Conservation (phyloP, 148 eudicot genomes). For the Amaranthus hypochondriacus region DNA sequence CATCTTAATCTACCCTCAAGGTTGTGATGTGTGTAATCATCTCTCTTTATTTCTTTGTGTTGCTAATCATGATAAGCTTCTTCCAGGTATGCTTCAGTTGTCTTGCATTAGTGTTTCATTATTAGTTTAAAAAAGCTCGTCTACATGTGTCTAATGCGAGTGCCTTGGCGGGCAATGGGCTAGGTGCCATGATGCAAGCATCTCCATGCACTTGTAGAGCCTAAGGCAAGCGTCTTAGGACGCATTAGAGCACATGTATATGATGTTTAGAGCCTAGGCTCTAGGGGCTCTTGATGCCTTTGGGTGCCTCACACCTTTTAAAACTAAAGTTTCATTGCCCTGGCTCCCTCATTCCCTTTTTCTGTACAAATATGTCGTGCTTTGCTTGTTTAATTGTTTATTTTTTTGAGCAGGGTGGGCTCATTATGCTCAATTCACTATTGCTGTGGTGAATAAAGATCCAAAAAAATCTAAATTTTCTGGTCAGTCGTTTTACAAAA, state of each 20-base stretch:
- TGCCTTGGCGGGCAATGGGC: too few relatives aligned
- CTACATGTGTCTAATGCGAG: too few relatives aligned
- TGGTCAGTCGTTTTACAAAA: constrained; percentile 36
- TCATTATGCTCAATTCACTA: constrained; percentile 94
- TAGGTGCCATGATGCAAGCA: too few relatives aligned
- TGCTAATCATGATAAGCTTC: constrained; percentile 91
- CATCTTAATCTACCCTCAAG: constrained; percentile 91
- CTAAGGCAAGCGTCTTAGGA: too few relatives aligned
- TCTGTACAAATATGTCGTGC: constrained; percentile 3
- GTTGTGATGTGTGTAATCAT: constrained; percentile 95
- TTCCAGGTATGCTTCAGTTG: constrained; percentile 54
- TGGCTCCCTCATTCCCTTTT: background rate
- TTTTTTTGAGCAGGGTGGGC: constrained; percentile 64
- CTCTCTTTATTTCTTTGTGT: constrained; percentile 92
- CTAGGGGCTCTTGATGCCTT: too few relatives aligned
- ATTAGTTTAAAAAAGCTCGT: too few relatives aligned
- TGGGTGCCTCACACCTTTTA: too few relatives aligned
- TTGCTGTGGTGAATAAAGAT: constrained; percentile 91
- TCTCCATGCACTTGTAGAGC: too few relatives aligned
- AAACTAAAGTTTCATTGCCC: background rate
- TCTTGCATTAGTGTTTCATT: background rate
- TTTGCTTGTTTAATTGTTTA: background rate
- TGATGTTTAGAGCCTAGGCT: too few relatives aligned
- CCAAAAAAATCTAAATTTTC: constrained; percentile 84
- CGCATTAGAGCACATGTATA: too few relatives aligned